Evolutionary conservation across 192 early-diverging fungal species (phyloP), one percentile per base, ranked within the genome.

Genomic region (Backusella australiensis): DNA sequence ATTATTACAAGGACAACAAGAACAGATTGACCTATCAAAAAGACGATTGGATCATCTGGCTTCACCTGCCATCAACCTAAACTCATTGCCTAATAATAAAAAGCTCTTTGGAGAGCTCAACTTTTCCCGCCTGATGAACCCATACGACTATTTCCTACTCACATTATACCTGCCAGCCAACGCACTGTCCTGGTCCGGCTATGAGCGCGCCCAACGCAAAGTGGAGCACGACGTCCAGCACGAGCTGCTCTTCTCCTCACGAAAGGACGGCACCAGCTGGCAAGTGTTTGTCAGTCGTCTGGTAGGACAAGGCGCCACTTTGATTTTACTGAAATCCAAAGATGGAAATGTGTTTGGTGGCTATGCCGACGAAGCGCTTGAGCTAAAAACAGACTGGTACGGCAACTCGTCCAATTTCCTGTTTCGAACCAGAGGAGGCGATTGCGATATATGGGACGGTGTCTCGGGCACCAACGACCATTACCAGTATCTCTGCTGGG

Each of bases 401-500:
- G 93, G 93, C 5, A 80, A 78, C 1, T 82, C 85, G 12, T 76
- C 81, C 34, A 92, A 89, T 56, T 88, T 93, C 59, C 78, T 94
- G 63, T 93, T 92, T 72, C 75, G 78, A 8, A 56, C 53, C 7
- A 66, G 65, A 23, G 70, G 67, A 0, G 23, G 19, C 0, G 26
- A 44, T 0, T 70, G 49, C 59, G 79, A 75, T 26, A 12, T 56
- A 0, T 81, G 76, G 76, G 66, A 76, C 80, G 38, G 82, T 29
- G 80, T 83, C 3, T 82, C 77, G 4, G 81, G 88, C 17, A 83
- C 83, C 59, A 94, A 94, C 80, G 73, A 82, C 56, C 86, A 94
- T 77, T 94, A 87, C 72, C 92, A 93, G 69, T 94, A 94, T 75
- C 72, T 94, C 34, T 91, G 92, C 74, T 92, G 86, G 63, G 92